These are phyloP conservation scores for Aureococcus anophagefferens DNA, from an alignment of 108 stramenopile species.

Conservation along the genomic window DNA sequence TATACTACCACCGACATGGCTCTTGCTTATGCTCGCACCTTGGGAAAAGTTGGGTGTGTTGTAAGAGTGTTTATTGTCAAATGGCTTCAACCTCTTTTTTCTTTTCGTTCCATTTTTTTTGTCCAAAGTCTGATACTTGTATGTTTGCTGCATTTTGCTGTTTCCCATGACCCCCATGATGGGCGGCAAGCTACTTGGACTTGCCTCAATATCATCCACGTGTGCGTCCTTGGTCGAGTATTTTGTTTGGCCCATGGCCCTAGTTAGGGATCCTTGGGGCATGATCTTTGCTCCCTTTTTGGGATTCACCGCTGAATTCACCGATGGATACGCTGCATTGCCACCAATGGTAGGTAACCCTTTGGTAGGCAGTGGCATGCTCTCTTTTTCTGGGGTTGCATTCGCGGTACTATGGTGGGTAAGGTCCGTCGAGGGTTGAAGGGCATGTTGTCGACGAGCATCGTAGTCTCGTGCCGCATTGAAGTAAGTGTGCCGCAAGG, in stretches of 20 bases:
- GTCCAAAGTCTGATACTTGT: not conserved
- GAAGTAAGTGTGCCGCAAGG: constrained; percentile 64
- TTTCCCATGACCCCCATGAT: not conserved
- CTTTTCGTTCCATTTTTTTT: not conserved
- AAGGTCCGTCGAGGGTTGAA: not conserved
- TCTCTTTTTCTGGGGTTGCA: no score
- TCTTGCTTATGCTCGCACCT: not conserved
- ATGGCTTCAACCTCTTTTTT: not conserved
- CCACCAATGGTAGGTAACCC: not conserved
- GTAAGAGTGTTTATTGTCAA: not conserved
- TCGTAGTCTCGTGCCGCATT: constrained; percentile 35
- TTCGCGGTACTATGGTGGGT: not conserved
- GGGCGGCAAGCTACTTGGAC: not conserved
- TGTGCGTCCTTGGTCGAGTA: not conserved
- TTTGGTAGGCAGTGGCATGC: not conserved
- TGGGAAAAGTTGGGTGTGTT: not conserved
- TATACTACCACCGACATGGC: not conserved
- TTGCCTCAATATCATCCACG: not conserved
- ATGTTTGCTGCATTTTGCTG: not conserved
- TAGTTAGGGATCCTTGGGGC: not conserved
- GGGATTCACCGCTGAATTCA: not conserved
- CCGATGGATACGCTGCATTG: not conserved
- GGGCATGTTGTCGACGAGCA: not conserved
- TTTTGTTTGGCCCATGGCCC: not conserved
- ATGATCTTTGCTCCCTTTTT: not conserved